These are phyloP conservation scores for Penicillium sp. DNA, from an alignment of 2,329 filamentous ascomycete species.

Conservation along the genomic window DNA sequence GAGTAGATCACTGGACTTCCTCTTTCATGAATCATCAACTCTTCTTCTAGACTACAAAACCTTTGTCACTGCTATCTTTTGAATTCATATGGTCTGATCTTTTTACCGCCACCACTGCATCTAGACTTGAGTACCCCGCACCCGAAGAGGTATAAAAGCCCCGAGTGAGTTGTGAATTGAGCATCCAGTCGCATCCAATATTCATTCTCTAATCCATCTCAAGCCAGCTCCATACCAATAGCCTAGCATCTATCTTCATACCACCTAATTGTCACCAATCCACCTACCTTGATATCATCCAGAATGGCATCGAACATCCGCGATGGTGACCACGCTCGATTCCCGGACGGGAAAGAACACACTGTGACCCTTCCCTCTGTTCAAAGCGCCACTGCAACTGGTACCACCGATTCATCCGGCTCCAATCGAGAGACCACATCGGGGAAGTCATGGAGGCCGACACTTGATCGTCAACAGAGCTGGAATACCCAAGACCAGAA, in stretches of 20 bases:
- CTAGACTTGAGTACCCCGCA: neutral
- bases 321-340: neutral
- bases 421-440: neutral
- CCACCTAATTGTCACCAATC: neutral
- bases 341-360: slow-evolving; percentile 11
- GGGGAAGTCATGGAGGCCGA: slow-evolving; percentile 30
- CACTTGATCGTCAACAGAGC: slow-evolving; percentile 31
- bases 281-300: neutral
- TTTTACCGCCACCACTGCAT: neutral
- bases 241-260: neutral
- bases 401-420: neutral
- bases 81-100: too few species aligned
- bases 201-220: neutral
- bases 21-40: too few species aligned
- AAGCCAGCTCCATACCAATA: neutral
- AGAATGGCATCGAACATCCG: slow-evolving; percentile 3
- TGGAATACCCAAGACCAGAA: slow-evolving; percentile 54
- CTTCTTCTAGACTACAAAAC: too few species aligned
- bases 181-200: neutral
- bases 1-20: too few species aligned
- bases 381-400: neutral
- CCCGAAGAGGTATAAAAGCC: slow-evolving; percentile 2
- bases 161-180: neutral
- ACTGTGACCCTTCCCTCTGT: neutral
- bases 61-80: neutral